These are phyloP conservation scores for Mycena pura DNA, from an alignment of 768 basidiomycete genomes.

Conservation along the genomic window DNA sequence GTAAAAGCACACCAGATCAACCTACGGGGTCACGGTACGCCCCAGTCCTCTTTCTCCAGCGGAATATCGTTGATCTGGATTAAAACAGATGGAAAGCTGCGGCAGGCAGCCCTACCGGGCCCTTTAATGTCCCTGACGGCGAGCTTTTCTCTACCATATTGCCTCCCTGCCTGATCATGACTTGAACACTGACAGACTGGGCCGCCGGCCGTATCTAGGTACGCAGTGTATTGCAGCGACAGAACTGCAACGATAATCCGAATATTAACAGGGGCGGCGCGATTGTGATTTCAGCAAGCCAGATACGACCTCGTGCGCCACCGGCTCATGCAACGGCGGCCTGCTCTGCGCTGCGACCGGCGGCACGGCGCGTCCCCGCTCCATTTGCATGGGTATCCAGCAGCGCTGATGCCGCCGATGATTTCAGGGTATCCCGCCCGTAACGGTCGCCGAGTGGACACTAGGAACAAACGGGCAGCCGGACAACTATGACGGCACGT, in stretches of 20 bases:
- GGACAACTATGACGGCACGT: slow-evolving; percentile 41
- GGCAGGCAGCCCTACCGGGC: not conserved
- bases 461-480: slow-evolving; percentile 27
- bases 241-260: not conserved
- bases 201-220: slow-evolving; percentile 3
- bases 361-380: slow-evolving; percentile 42
- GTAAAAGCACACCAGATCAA: slow-evolving; percentile 37
- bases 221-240: not conserved
- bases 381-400: too few relatives aligned
- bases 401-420: too few relatives aligned
- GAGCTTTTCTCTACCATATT: slow-evolving; percentile 20
- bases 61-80: not conserved
- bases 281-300: slow-evolving; percentile 48
- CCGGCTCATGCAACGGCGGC: slow-evolving; percentile 51
- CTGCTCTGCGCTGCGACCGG: slow-evolving; percentile 41
- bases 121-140: slow-evolving; percentile 9
- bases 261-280: slow-evolving; percentile 44
- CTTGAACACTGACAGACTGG: not conserved
- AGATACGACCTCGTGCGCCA: slow-evolving; percentile 41
- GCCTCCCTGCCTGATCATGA: too few relatives aligned
- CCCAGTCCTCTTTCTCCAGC: too few relatives aligned
- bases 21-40: slow-evolving; percentile 34
- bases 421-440: slow-evolving; percentile 43
- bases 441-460: slow-evolving; percentile 42
- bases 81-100: not conserved